phyloP scores from a whole-genome alignment of 1,284 basidiomycete species.

The Cutaneotrichosporon arboriforme region DNA sequence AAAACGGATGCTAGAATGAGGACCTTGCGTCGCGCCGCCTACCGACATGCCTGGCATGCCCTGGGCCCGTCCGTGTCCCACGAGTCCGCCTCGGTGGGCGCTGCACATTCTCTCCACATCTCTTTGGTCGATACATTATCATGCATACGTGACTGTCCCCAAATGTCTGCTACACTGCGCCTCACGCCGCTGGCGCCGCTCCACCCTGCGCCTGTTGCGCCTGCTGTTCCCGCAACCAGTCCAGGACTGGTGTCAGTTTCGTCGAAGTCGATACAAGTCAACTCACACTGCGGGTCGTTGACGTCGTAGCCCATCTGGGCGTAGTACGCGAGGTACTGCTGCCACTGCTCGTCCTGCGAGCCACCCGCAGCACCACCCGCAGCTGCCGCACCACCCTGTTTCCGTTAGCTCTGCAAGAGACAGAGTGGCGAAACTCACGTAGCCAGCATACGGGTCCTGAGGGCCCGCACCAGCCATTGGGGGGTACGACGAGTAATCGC shows the following conservation, averaged over 20 bases:
- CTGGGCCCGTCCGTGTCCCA: background rate
- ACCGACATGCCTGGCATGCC: conserved; percentile 5
- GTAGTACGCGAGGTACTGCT: conserved; percentile 50
- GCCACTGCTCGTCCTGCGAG: conserved; percentile 44
- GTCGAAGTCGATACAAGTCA: background rate
- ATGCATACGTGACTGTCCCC: background rate
- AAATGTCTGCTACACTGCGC: background rate
- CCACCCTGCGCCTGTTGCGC: background rate
- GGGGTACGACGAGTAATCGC: conserved; percentile 58
- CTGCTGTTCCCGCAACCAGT: conserved; percentile 7
- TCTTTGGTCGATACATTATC: background rate
- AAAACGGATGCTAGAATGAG: conserved; percentile 44
- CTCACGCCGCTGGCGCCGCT: background rate
- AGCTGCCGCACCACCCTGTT: conserved; percentile 49
- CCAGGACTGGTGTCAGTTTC: conserved; percentile 4
- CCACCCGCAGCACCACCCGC: conserved; percentile 30
- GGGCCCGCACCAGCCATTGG: conserved; percentile 46
- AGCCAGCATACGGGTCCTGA: conserved; percentile 6
- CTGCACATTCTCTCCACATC: conserved; percentile 13
- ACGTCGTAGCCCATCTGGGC: conserved; percentile 85
- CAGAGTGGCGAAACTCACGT: no score
- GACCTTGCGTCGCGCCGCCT: conserved; percentile 30
- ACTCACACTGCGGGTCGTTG: conserved; percentile 53
- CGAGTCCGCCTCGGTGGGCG: conserved; percentile 7
- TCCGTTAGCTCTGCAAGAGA: conserved; percentile 15